A percentile compares a stretch with the other conserved stretches of the same genome.
These are phyloP conservation scores for Tremella fuciformis DNA, from an alignment of 768 basidiomycete genomes.

Conservation along the genomic window DNA sequence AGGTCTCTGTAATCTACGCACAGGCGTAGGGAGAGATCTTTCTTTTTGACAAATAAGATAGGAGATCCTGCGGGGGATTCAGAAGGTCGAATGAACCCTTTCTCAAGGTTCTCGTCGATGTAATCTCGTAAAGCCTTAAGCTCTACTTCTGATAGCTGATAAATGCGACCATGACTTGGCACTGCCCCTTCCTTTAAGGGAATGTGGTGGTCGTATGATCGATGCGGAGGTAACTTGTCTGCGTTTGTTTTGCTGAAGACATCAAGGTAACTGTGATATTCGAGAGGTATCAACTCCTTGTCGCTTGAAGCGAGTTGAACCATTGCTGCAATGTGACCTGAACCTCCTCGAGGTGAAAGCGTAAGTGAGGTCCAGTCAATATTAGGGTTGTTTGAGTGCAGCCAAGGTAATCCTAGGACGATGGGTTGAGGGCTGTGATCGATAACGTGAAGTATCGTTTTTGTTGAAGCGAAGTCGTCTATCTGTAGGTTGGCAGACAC, in stretches of 20 bases:
- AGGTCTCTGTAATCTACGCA: slow-evolving; percentile 52
- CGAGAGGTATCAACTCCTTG: background rate
- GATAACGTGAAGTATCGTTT: background rate
- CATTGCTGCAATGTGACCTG: background rate
- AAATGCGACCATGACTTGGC: slow-evolving; percentile 27
- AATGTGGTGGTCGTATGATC: slow-evolving; percentile 32
- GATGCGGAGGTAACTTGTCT: slow-evolving; percentile 22
- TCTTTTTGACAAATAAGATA: slow-evolving; percentile 42
- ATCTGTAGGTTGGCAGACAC: too few relatives aligned
- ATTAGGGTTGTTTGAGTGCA: background rate
- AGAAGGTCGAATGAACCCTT: slow-evolving; percentile 23
- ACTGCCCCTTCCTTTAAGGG: slow-evolving; percentile 20
- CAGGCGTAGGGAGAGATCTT: slow-evolving; percentile 28
- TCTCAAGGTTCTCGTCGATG: slow-evolving; percentile 34
- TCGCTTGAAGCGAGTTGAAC: background rate
- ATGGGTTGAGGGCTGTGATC: background rate
- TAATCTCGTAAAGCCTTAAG: slow-evolving; percentile 22
- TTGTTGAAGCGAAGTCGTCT: background rate
- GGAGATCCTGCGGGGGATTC: slow-evolving; percentile 29
- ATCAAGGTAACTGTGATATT: slow-evolving; percentile 15
- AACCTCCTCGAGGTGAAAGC: too few relatives aligned
- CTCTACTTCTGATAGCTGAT: slow-evolving; percentile 30
- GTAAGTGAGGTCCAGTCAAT: too few relatives aligned
- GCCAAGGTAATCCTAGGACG: slow-evolving; percentile 4
- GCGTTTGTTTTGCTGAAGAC: slow-evolving; percentile 25